Percentiles rank a stretch among this genome's conserved stretches.
Conservation (phyloP, 1,284 basidiomycete genomes). For the Apiotrichum akiyoshidainum region DNA sequence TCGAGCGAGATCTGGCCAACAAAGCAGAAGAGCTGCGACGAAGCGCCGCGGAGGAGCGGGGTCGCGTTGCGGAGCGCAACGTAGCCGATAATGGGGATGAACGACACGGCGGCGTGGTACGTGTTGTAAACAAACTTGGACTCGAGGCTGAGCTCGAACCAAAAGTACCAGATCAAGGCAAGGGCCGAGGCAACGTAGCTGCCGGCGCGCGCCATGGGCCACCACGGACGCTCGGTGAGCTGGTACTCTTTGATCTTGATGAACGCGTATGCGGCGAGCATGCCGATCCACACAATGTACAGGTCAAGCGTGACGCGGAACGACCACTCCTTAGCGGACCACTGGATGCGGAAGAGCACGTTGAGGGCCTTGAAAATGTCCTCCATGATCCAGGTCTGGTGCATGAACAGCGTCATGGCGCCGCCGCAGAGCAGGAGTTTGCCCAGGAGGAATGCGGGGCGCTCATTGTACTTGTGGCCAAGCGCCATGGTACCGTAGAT, state of each 20-base stretch:
- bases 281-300: conserved; percentile 81
- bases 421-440: conserved; percentile 68
- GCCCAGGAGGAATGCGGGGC: conserved; percentile 61
- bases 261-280: conserved; percentile 69
- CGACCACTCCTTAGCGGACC: conserved; percentile 78
- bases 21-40: conserved; percentile 69
- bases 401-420: conserved; percentile 65
- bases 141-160: conserved; percentile 70
- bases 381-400: conserved; percentile 62
- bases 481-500: conserved; percentile 73
- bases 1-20: conserved; percentile 79
- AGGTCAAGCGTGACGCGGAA: conserved; percentile 83
- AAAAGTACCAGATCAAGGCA: conserved; percentile 70
- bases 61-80: conserved; percentile 72
- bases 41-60: conserved; percentile 63
- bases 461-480: conserved; percentile 70
- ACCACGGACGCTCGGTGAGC: conserved; percentile 66
- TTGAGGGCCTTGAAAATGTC: conserved; percentile 63
- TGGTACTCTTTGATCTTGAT: conserved; percentile 72
- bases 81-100: conserved; percentile 73
- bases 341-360: conserved; percentile 66
- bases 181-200: conserved; percentile 57
- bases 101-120: conserved; percentile 80
- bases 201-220: conserved; percentile 58
- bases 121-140: conserved; percentile 79